Percentiles rank a stretch among this genome's conserved stretches.
These are phyloP conservation scores for Nelumbo lutea DNA, from an alignment of 164 flowering plant species.

Conservation along the genomic window DNA sequence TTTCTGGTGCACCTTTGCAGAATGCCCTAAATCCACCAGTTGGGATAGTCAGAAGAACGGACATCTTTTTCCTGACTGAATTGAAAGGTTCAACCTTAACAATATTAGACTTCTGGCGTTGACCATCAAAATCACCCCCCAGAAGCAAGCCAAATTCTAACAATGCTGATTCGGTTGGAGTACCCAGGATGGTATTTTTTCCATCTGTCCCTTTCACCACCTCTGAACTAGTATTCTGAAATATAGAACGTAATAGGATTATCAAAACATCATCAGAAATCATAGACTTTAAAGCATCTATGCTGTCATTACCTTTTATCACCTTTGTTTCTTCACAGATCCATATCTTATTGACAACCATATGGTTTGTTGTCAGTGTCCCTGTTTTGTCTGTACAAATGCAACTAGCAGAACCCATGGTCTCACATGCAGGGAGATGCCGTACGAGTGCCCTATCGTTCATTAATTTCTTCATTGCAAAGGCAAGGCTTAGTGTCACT, in stretches of 20 bases:
- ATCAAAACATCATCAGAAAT: slow-evolving; percentile 16
- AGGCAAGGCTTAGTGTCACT: slow-evolving; percentile 37
- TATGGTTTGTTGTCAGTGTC: slow-evolving; percentile 60
- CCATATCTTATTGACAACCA: slow-evolving; percentile 41
- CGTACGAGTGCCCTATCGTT: slow-evolving; percentile 28
- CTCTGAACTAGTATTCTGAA: slow-evolving; percentile 33
- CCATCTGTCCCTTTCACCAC: slow-evolving; percentile 30
- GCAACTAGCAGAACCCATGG: slow-evolving; percentile 79
- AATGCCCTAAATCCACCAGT: slow-evolving; percentile 23
- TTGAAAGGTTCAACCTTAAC: slow-evolving; percentile 41
- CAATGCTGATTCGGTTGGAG: slow-evolving; percentile 37
- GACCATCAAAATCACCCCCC: slow-evolving; percentile 21
- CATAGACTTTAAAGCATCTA: slow-evolving; percentile 14
- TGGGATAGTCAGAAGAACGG: slow-evolving; percentile 26
- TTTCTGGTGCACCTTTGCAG: slow-evolving; percentile 39
- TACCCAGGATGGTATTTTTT: slow-evolving; percentile 20
- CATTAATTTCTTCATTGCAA: slow-evolving; percentile 35
- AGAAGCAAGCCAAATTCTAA: slow-evolving; percentile 28
- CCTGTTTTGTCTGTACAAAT: slow-evolving; percentile 79
- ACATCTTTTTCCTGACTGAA: slow-evolving; percentile 38
- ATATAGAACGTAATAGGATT: slow-evolving; percentile 28
- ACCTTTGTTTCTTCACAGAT: slow-evolving; percentile 26
- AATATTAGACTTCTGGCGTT: slow-evolving; percentile 8
- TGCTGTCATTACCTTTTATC: slow-evolving; percentile 10
- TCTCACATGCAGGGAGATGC: slow-evolving; percentile 70